Evolutionary conservation across 2,329 filamentous ascomycete genomes (phyloP).

Genomic region (Botryosphaeria dothidea): DNA sequence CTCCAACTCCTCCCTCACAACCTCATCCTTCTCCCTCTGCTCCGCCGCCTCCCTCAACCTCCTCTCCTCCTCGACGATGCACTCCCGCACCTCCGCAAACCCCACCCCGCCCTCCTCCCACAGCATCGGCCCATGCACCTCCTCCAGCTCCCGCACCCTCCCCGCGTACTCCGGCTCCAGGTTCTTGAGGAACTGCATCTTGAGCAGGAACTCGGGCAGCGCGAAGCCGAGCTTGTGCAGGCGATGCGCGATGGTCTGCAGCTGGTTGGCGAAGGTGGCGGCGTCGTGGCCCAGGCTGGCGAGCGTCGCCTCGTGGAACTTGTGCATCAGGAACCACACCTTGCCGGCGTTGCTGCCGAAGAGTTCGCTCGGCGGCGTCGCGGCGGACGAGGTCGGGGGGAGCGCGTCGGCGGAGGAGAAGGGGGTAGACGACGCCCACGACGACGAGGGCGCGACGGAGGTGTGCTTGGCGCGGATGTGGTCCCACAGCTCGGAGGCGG

Average conservation of each 20-base stretch:
- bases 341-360: neutral
- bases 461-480: slow-evolving; percentile 5
- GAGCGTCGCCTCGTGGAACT: neutral
- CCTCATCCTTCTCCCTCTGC: neutral
- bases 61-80: neutral
- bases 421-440: neutral
- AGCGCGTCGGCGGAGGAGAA: neutral
- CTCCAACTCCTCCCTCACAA: neutral
- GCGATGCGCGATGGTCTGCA: neutral
- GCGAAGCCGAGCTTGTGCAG: neutral
- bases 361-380: neutral
- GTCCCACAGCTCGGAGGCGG: neutral
- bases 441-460: neutral
- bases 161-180: neutral
- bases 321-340: neutral
- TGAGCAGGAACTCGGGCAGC: neutral
- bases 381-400: neutral
- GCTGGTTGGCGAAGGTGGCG: neutral
- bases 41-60: neutral
- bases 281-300: neutral
- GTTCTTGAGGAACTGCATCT: neutral
- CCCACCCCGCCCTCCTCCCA: neutral
- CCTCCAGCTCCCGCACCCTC: neutral
- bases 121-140: neutral
- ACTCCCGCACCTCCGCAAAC: neutral